Base-by-base conservation (phyloP, 75 land plant species). In the Cupressus sempervirens region DNA sequence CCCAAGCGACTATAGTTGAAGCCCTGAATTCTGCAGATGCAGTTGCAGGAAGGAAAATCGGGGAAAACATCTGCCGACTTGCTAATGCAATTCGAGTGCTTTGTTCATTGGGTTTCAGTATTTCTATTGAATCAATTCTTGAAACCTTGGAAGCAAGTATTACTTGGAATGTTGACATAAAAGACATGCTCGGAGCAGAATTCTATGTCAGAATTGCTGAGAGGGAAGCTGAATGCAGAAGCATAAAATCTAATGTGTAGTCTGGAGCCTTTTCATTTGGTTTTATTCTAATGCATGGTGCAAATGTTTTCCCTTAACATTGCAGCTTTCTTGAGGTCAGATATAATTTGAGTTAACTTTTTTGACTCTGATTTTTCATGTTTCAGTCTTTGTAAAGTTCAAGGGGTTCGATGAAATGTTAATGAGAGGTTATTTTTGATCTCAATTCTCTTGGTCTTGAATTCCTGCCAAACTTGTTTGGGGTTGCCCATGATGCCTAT, bases 111-210 rank as follows among this genome's bases (percentile, higher is more conserved):
- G 97, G 99, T 15, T 93, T 96, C 86, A 83, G 46, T 65, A 53
- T 98, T 7, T 87, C 92, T 43, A 75, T 92, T 18, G 99, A 94
- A 62, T 84, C 91, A n/a, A 87, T 98, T 72, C 81, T 89, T 50
- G 92, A 92, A 43, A 91, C 90, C 4, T 93, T 90, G 41, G 89
- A 93, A 67, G 86, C 89, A 48, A 97, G 98, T 70, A 43, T 54
- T 35, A 84, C 88, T 0, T 84, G 85, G 90, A 94, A 89, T 83
- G 13, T 93, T 23, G 93, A 91, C 5, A 86, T 93, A 36, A 90
- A 89, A 75, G 95, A 98, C 68, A 98, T 98, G 98, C 93, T 96
- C 68, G 94, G 91, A 36, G 88, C 92, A 32, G 99, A 96, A 88
- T 97, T 97, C 79, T 86, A 80, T 88, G 95, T 96, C 29, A 85